These are phyloP conservation scores for Sphenostylis stenocarpa DNA, from an alignment of 306 rosid species.

Conservation along the genomic window DNA sequence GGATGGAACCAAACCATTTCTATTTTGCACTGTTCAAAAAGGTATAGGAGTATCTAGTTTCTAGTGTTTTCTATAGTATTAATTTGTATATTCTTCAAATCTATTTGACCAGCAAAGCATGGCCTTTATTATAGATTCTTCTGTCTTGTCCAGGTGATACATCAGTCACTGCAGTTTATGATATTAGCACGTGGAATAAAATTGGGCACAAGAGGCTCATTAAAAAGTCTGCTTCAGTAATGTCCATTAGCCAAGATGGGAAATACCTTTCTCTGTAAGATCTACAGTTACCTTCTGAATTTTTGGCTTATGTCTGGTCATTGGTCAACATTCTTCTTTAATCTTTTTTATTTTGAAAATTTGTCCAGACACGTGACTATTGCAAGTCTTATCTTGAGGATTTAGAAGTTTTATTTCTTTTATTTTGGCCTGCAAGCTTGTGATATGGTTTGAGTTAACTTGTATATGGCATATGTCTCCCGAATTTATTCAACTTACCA, in stretches of 20 bases:
- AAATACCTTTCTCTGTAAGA: slow-evolving; percentile 96
- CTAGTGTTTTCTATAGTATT: not conserved
- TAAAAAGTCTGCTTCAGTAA: slow-evolving; percentile 73
- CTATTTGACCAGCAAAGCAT: slow-evolving; percentile 21
- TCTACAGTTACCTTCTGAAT: slow-evolving; percentile 24
- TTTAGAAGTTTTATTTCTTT: not conserved
- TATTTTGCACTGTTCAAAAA: slow-evolving; percentile 75
- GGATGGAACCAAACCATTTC: slow-evolving; percentile 94
- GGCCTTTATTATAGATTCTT: slow-evolving; percentile 13
- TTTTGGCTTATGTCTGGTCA: not conserved
- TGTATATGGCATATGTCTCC: not conserved
- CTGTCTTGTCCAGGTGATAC: slow-evolving; percentile 58
- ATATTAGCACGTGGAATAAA: slow-evolving; percentile 86
- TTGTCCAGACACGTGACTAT: not conserved
- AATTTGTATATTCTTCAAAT: not conserved
- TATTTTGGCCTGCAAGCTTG: slow-evolving; percentile 5
- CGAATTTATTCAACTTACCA: slow-evolving; percentile 12
- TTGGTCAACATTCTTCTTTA: not conserved
- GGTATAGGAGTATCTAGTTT: slow-evolving; percentile 46
- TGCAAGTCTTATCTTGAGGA: slow-evolving; percentile 9
- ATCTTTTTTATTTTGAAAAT: not conserved
- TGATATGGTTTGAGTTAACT: not conserved
- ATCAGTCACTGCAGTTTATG: slow-evolving; percentile 74
- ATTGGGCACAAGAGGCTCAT: slow-evolving; percentile 88
- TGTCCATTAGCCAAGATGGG: slow-evolving; percentile 93